Evolutionary conservation across 2,329 filamentous ascomycete species (phyloP), one percentile per base, ranked within the genome.

Genomic region (Fonsecaea nubica): DNA sequence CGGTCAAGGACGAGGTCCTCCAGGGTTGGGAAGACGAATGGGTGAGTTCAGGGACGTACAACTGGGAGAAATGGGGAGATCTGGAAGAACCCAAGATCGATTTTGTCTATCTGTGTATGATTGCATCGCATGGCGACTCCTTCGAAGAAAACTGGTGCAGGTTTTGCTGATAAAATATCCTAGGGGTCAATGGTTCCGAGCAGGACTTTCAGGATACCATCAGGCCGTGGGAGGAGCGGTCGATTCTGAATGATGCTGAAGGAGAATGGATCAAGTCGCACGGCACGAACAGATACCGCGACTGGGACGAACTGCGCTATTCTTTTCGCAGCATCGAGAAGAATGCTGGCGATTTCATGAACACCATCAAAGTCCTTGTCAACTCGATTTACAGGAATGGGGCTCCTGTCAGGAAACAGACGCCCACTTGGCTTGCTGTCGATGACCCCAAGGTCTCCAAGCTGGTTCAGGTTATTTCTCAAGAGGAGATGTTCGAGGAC

Each of bases 11-110:
- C 52, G 57, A 66, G 18, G 65, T 65, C 21, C 54, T 68, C 30
- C 56, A 68, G n/a, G 68, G 68, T 6, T 70, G 68, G 68, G 68
- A 70, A 54, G 68, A 70, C 55, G 62, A 66, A 7, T 70, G 68
- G 68, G 52, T 70, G 36, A 54, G 58, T 32, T 36, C 65, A n/a
- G 68, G 53, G 9, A 63, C 52, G 10, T 70, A 65, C 58, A 63
- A 70, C 21, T 25, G 18, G 15, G 60, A 68, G 18, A 67, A 58
- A 60, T 68, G 62, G 65, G 64, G 67, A 25, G 63, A 59, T 9
- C 42, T 70, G 48, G 50, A 60, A 21, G 68, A 70, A 33, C 65
- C 65, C 32, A 67, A 70, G 60, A 68, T 70, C 25, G 68, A 70
- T 61, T 68, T 70, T 52, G 68, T 70, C 2, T 70, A 70, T 56